Evolutionary conservation across 495 filamentous ascomycete species (phyloP), one percentile per base, ranked within the genome.

Genomic region (Talaromyces proteolyticus): DNA sequence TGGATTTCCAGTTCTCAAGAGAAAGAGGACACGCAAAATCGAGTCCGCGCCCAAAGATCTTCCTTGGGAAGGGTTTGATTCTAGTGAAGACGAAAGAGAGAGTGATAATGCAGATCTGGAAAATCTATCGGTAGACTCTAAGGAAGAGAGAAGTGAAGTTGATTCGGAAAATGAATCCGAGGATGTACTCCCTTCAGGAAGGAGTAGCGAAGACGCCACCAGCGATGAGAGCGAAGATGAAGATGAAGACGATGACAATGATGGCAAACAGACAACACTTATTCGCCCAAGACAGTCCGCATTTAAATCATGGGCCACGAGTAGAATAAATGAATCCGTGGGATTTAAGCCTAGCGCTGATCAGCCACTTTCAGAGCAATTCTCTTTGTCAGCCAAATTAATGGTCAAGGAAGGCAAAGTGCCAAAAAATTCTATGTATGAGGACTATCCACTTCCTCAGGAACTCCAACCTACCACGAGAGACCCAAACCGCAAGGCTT

Each of bases 241-340:
- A 36, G 42, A 55, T 53, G 61, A 66, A 4, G 60, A 57, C 0
- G 49, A 59, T 8, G 57, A 65, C 3, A 52, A 67, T 10, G 63
- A 63, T 0, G 62, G 65, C 37, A 69, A 74, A 17, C 60, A 75
- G 20, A 70, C 73, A 40, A 43, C 47, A 21, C 44, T 56, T 49
- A 69, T 63, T 57, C 75, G 53, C 58, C 77, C 62, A 67, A 63
- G 72, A 49, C 58, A 70, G 22, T 76, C 84, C 18, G 89, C 91
- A n/a, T 98, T 98, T 75, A 96, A 96, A 66, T 75, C 82, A 11
- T 98, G 93, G 93, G 93, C 94, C 12, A 81, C 82, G 22, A 82
- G 87, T 54, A 87, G 91, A 62, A 80, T 91, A 45, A 94, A 95
- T 59, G 80, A 89, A 55, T 83, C 84, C 24, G 57, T 84, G 17